These are phyloP conservation scores for Microcos paniculata DNA, from an alignment of 345 rosid species.

Conservation along the genomic window DNA sequence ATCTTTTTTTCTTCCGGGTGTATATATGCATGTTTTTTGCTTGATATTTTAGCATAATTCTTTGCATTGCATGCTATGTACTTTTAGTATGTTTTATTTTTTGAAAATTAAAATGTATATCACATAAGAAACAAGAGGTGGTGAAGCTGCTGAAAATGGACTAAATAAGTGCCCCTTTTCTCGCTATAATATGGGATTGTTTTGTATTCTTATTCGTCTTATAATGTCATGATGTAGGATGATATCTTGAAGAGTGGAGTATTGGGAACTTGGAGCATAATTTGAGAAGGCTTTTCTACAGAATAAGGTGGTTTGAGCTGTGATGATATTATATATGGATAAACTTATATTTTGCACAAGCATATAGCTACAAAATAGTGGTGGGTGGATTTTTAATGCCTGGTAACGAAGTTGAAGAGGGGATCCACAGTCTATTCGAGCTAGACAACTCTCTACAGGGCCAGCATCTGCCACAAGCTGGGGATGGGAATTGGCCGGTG, in stretches of 20 bases:
- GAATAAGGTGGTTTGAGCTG: slow-evolving; percentile 15
- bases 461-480: slow-evolving; percentile 29
- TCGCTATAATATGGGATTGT: background rate
- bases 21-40: background rate
- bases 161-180: background rate
- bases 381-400: slow-evolving; percentile 44
- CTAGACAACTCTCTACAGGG: slow-evolving; percentile 35
- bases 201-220: background rate
- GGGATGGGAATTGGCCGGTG: slow-evolving; percentile 35
- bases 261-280: background rate
- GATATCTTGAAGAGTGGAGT: slow-evolving; percentile 5
- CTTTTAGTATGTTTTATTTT: background rate
- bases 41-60: background rate
- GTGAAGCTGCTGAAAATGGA: background rate
- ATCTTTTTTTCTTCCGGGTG: background rate
- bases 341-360: slow-evolving; percentile 22
- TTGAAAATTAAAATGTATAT: background rate
- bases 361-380: slow-evolving; percentile 27
- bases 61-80: background rate
- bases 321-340: slow-evolving; percentile 30
- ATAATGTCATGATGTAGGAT: slow-evolving; percentile 20
- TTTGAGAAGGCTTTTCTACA: background rate
- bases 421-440: slow-evolving; percentile 38
- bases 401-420: slow-evolving; percentile 42
- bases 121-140: background rate